phyloP scores from a whole-genome alignment of 257 asterid species.

The Schizonepeta tenuifolia region DNA sequence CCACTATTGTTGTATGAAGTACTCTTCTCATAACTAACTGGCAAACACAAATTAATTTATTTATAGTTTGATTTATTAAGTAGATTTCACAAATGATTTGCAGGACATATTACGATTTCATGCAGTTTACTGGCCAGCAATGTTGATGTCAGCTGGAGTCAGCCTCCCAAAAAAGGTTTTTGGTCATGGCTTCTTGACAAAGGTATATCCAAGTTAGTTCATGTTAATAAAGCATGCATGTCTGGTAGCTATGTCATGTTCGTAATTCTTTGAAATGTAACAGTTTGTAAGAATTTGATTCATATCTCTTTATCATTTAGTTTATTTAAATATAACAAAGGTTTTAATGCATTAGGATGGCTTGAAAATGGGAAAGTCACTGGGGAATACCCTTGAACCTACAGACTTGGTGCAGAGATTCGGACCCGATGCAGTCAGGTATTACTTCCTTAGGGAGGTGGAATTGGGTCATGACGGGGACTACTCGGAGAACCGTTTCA shows the following conservation, averaged over 20 bases:
- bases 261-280: not conserved
- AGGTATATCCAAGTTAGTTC: conserved; percentile 57
- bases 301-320: conserved; percentile 13
- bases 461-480: conserved; percentile 96
- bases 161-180: conserved; percentile 86
- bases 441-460: conserved; percentile 94
- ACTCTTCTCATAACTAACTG: conserved; percentile 11
- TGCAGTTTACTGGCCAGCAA: conserved; percentile 99
- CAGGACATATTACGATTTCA: conserved; percentile 99
- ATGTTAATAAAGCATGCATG: not conserved
- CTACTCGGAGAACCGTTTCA: conserved; percentile 93
- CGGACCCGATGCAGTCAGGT: conserved; percentile 96
- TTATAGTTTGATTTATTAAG: conserved; percentile 22
- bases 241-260: conserved; percentile 4
- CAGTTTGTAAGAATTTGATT: not conserved
- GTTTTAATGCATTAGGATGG: conserved; percentile 71
- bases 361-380: conserved; percentile 95
- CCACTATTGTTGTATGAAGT: not conserved
- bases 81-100: conserved; percentile 34
- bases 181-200: conserved; percentile 98
- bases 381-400: conserved; percentile 97
- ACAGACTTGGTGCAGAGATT: conserved; percentile 76
- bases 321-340: conserved; percentile 38
- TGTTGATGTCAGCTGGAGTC: conserved; percentile 95
- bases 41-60: not conserved